These are phyloP conservation scores for Auricularia sp. DNA, from an alignment of 768 basidiomycete species.

Conservation along the genomic window DNA sequence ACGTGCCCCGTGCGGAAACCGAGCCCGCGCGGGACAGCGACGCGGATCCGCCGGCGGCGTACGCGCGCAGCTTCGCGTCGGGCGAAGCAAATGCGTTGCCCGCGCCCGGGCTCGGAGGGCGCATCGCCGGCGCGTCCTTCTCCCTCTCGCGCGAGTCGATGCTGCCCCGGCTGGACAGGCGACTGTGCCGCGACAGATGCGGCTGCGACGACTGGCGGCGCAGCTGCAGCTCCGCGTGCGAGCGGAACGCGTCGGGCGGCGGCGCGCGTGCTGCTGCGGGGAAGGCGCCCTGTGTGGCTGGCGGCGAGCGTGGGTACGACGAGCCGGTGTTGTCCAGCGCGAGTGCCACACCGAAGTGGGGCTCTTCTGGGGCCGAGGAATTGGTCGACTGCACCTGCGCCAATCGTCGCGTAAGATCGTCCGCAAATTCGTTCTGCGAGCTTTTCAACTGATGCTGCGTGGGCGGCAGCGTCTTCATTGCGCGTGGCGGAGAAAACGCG, in stretches of 20 bases:
- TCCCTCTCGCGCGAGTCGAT: neutral
- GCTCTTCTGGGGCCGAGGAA: neutral
- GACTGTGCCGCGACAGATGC: neutral
- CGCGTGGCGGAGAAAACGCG: neutral
- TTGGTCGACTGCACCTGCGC: neutral
- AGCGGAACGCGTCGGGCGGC: neutral
- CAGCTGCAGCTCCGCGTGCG: neutral
- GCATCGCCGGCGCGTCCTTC: neutral
- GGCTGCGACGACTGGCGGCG: neutral
- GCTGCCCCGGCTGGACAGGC: neutral
- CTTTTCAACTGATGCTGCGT: neutral
- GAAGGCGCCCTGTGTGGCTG: neutral
- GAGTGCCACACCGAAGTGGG: neutral
- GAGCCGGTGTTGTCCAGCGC: neutral
- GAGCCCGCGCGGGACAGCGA: neutral
- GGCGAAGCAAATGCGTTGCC: neutral
- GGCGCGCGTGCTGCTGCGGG: neutral
- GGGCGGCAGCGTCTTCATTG: neutral
- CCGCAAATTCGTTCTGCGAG: neutral
- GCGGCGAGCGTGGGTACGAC: neutral
- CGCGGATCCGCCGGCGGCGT: neutral
- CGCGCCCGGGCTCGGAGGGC: neutral
- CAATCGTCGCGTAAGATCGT: slow-evolving; percentile 5
- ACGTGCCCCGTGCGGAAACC: neutral
- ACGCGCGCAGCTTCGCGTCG: neutral